Percentiles rank a stretch among this genome's conserved stretches.
Conservation (phyloP, 192 early-diverging fungal species). For the Linnemannia hyalina region DNA sequence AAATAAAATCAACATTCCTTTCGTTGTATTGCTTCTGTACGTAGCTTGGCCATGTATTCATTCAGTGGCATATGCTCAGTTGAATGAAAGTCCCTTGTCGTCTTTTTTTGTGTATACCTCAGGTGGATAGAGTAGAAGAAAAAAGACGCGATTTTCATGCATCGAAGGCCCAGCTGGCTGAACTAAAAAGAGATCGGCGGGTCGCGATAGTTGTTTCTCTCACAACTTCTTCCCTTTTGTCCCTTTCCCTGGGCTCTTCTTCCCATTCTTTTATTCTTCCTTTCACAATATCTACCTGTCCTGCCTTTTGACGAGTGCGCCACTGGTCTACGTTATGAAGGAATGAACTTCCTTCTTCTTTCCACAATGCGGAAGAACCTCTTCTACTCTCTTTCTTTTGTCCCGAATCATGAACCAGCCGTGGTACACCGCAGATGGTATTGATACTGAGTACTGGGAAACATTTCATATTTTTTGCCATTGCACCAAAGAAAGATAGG, state of each 20-base stretch:
- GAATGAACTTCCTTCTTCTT: not conserved
- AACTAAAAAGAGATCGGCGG: not conserved
- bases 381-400: not conserved
- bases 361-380: not conserved
- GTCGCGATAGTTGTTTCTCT: conserved; percentile 13
- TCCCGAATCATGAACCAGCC: not conserved
- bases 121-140: not conserved
- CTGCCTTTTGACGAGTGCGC: not conserved
- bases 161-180: not conserved
- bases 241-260: not conserved
- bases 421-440: not conserved
- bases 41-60: not conserved
- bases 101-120: not conserved
- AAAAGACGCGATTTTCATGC: conserved; percentile 16
- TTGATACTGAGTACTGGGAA: not conserved
- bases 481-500: not conserved
- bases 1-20: not conserved
- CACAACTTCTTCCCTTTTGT: not conserved
- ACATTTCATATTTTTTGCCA: not conserved
- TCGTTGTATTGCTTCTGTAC: not conserved
- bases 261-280: not conserved
- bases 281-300: not conserved
- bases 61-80: not conserved
- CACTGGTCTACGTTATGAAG: not conserved
- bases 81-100: not conserved